Conservation (phyloP, 352 stramenopile genomes). For the Phytophthora sansomeana region DNA sequence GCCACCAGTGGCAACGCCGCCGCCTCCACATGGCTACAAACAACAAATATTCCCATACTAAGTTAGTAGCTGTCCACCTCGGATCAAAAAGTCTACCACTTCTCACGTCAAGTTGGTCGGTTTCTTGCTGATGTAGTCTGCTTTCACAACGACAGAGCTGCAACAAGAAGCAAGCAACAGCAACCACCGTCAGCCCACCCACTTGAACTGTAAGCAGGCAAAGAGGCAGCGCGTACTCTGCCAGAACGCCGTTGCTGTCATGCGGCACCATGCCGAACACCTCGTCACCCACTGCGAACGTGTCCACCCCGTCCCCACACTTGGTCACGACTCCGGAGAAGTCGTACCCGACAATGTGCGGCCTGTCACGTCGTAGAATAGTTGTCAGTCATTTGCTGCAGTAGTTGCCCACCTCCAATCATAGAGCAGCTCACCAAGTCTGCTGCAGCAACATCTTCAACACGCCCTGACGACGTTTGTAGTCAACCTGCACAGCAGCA, state of each 20-base stretch:
- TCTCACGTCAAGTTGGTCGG: slow-evolving; percentile 67
- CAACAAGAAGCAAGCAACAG: not conserved
- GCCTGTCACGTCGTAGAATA: slow-evolving; percentile 48
- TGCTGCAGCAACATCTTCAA: slow-evolving; percentile 68
- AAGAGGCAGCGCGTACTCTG: slow-evolving; percentile 68
- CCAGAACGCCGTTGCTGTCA: slow-evolving; percentile 64
- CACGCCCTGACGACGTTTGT: slow-evolving; percentile 78
- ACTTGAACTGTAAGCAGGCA: too few species aligned
- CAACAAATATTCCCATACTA: not conserved
- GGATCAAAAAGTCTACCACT: not conserved
- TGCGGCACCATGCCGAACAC: slow-evolving; percentile 82
- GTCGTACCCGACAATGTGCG: slow-evolving; percentile 77
- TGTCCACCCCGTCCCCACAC: slow-evolving; percentile 62
- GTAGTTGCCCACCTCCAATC: too few species aligned
- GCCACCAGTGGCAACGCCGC: slow-evolving; percentile 68
- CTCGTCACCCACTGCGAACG: slow-evolving; percentile 65
- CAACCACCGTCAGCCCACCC: too few species aligned
- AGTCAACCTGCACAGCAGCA: slow-evolving; percentile 73
- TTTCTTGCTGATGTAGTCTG: slow-evolving; percentile 75
- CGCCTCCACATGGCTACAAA: slow-evolving; percentile 65
- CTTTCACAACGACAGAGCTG: slow-evolving; percentile 60
- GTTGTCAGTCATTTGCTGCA: too few species aligned
- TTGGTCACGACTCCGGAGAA: slow-evolving; percentile 67
- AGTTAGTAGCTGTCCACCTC: not conserved
- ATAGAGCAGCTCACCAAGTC: slow-evolving; percentile 35